phyloP scores from a whole-genome alignment of 2,329 filamentous ascomycete species.

The Lasiodiplodia hormozganensis region DNA sequence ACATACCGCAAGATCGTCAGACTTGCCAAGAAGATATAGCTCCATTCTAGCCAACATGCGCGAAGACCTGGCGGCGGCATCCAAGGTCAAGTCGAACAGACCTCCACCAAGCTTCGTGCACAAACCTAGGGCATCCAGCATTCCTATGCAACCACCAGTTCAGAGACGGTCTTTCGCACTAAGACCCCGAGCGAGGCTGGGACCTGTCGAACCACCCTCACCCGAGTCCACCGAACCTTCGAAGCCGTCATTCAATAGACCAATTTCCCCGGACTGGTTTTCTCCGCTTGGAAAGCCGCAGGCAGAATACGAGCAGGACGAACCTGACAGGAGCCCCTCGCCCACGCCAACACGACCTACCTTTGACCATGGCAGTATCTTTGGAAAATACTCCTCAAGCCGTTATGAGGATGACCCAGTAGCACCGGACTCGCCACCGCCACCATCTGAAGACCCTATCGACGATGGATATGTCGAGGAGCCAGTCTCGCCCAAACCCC shows the following conservation, averaged over 20 bases:
- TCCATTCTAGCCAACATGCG: conserved; percentile 26
- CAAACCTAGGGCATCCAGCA: conserved; percentile 12
- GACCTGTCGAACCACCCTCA: neutral
- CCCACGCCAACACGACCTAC: neutral
- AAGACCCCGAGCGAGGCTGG: neutral
- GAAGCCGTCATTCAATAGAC: conserved; percentile 3
- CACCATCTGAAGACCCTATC: neutral
- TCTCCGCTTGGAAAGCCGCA: conserved; percentile 16
- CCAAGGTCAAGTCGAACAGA: conserved; percentile 7
- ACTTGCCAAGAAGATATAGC: conserved; percentile 11
- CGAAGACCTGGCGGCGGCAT: neutral
- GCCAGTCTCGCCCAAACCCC: neutral
- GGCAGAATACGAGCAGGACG: neutral
- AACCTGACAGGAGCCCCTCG: neutral
- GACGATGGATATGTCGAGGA: neutral
- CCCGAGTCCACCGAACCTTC: neutral
- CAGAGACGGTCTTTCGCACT: conserved; percentile 6
- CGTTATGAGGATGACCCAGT: conserved; percentile 25
- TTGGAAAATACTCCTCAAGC: conserved; percentile 33
- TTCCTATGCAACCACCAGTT: conserved; percentile 2
- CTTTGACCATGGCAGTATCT: neutral
- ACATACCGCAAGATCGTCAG: neutral
- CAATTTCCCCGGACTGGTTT: conserved; percentile 24
- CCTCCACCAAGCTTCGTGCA: conserved; percentile 6
- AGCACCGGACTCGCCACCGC: conserved; percentile 16